Percentiles rank a stretch among this genome's conserved stretches.
phyloP scores from a whole-genome alignment of 768 basidiomycete genomes.

The Fomitopsis serialis region DNA sequence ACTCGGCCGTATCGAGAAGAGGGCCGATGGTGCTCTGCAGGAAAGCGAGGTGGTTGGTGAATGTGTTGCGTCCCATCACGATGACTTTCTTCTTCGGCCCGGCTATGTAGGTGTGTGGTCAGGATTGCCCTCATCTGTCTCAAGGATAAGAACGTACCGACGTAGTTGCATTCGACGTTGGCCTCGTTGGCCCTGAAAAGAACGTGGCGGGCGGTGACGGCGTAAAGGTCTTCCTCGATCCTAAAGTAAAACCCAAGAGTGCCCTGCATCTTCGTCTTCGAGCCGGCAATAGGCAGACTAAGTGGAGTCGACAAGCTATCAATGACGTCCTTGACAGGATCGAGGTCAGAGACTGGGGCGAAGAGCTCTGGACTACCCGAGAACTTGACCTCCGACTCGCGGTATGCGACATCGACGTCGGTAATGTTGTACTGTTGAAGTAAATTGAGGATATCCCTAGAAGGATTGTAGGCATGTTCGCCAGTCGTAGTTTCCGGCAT shows the following conservation, averaged over 20 bases:
- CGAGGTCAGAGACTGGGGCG: not conserved
- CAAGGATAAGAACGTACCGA: constrained; percentile 15
- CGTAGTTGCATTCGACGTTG: constrained; percentile 18
- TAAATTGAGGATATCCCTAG: no score
- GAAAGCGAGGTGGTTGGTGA: constrained; percentile 18
- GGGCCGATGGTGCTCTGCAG: constrained; percentile 25
- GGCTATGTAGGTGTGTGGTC: constrained; percentile 14
- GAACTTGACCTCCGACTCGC: no score
- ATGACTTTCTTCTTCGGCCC: constrained; percentile 23
- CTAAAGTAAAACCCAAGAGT: constrained; percentile 32
- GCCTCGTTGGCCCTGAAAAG: constrained; percentile 20
- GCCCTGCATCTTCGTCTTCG: constrained; percentile 28
- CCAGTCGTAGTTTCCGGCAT: constrained; percentile 5
- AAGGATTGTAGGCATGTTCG: no score
- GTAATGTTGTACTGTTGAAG: no score
- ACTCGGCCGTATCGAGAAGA: constrained; percentile 25
- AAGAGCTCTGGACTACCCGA: no score
- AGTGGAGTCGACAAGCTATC: constrained; percentile 30
- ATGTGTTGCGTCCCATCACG: constrained; percentile 20
- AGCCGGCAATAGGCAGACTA: constrained; percentile 32
- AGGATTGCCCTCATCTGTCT: constrained; percentile 15
- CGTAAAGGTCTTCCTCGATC: constrained; percentile 26
- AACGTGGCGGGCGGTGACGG: constrained; percentile 28
- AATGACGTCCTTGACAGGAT: constrained; percentile 29
- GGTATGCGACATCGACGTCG: no score